Base-by-base conservation (phyloP, 1,284 basidiomycete species). In the Meira nashicola region DNA sequence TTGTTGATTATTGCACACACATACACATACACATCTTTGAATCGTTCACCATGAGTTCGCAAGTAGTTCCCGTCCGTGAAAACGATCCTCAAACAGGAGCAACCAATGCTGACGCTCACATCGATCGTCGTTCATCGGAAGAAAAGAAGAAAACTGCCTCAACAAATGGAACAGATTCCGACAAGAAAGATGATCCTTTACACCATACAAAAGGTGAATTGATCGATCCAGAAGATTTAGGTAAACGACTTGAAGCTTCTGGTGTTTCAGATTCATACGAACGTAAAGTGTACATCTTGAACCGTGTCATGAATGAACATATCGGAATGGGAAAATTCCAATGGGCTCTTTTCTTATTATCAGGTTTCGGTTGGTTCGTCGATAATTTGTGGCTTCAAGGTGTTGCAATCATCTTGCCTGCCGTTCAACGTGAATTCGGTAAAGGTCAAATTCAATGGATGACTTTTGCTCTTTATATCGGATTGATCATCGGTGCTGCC, bases 381-480 rank as follows among this genome's bases (percentile, higher is more conserved):
- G 73, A 75, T 58, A 77, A 74, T 61, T 51, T 75, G 7, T 75
- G 73, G 73, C 65, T 77, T 11, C 74, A 77, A 58, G 65, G 68
- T 21, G 73, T 77, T 39, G 74, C 64, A 38, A 64, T 66, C 48
- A 72, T 77, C 40, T 58, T 78, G 8, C 65, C 70, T 10, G 70
- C 74, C 49, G 70, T 76, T 10, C 44, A 60, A 48, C 64, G 61
- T n/a, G 76, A 78, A 55, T 76, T 77, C 58, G 62, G 65, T 57
- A 63, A 65, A 25, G 33, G 47, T 17, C 54, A 64, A 56, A 59
- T 64, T 25, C 58, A 62, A 9, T 76, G 72, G 64, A 68, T 76
- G 65, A 78, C 75, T 4, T 67, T 77, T 17, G 33, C 73, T 17
- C 64, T 76, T 25, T 76, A 70, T 65, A 55, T 60, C 15, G 74